Evolutionary conservation across 495 filamentous ascomycete species (phyloP).

Genomic region (Geopyxis carbonaria): DNA sequence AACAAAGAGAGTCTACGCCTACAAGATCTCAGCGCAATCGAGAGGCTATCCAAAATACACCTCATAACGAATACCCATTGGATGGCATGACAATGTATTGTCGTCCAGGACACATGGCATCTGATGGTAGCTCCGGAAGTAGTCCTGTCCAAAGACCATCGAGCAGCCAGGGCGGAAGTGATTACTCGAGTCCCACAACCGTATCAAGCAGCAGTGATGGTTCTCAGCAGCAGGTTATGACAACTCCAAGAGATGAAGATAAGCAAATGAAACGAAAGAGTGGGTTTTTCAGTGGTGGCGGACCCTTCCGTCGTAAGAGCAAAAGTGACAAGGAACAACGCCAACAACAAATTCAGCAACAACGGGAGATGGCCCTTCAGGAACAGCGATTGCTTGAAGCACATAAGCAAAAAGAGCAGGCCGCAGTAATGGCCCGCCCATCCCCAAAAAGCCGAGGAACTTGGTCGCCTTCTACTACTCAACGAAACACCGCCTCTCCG

Average conservation of each 20-base stretch:
- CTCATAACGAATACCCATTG: conserved; percentile 84
- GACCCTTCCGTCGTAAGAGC: conserved; percentile 87
- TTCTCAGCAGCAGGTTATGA: conserved; percentile 2
- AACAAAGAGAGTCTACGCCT: conserved; percentile 11
- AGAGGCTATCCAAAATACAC: conserved; percentile 27
- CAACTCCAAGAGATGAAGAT: conserved; percentile 2
- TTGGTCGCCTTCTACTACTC: conserved; percentile 34
- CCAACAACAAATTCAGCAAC: conserved; percentile 23
- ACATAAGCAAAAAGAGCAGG: conserved; percentile 11
- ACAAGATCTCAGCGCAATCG: conserved; percentile 16
- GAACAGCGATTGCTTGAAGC: conserved; percentile 20
- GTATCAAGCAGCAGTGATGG: conserved; percentile 6
- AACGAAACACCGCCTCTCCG: conserved; percentile 25
- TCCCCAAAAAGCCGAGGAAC: conserved; percentile 39
- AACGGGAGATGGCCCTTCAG: conserved; percentile 10
- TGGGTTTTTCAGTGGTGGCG: conserved; percentile 84
- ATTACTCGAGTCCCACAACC: conserved; percentile 54
- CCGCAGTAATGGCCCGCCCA: conserved; percentile 11
- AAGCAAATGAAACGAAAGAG: conserved; percentile 53
- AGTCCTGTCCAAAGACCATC: conserved; percentile 53
- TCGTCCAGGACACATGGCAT: conserved; percentile 57
- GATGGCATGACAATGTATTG: conserved; percentile 99
- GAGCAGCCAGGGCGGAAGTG: conserved; percentile 71
- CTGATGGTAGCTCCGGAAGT: conserved; percentile 63
- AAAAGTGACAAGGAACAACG: conserved; percentile 57